Percentiles rank a stretch among this genome's conserved stretches.
These are phyloP conservation scores for Neocatenulostroma microsporum DNA, from an alignment of 2,329 filamentous ascomycete genomes.

Conservation along the genomic window DNA sequence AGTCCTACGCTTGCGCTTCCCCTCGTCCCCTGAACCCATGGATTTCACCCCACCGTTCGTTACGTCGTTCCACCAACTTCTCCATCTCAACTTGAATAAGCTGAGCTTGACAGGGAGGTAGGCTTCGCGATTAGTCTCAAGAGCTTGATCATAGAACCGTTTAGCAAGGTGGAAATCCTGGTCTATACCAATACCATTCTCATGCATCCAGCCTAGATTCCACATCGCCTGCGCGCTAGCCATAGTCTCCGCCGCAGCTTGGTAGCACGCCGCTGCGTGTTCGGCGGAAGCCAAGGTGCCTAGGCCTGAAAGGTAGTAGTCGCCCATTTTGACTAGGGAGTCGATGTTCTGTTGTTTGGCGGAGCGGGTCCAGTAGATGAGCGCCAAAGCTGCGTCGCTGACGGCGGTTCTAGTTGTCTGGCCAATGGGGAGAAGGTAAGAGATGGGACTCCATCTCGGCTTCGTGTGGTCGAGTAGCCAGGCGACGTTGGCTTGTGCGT, in stretches of 20 bases:
- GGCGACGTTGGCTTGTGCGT: conserved; percentile 81
- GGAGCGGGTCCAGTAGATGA: conserved; percentile 93
- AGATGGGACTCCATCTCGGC: conserved; percentile 24
- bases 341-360: conserved; percentile 90
- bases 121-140: conserved; percentile 83
- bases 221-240: conserved; percentile 92
- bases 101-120: conserved; percentile 89
- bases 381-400: conserved; percentile 57
- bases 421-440: conserved; percentile 16
- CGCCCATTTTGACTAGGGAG: conserved; percentile 93
- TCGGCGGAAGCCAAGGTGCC: conserved; percentile 59
- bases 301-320: conserved; percentile 84
- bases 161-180: conserved; percentile 98
- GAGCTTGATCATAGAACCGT: conserved; percentile 84
- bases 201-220: conserved; percentile 99
- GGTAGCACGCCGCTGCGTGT: conserved; percentile 89
- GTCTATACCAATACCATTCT: conserved; percentile 84
- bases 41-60: conserved; percentile 87
- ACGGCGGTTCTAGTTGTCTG: conserved; percentile 35
- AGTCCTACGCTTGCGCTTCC: conserved; percentile 12
- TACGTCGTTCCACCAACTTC: conserved; percentile 90
- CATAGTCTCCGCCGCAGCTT: conserved; percentile 81
- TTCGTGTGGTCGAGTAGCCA: conserved; percentile 66
- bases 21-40: conserved; percentile 65
- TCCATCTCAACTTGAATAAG: conserved; percentile 70